These are phyloP conservation scores for Apiotrichum gracile DNA, from an alignment of 1,284 basidiomycete genomes.

Conservation along the genomic window DNA sequence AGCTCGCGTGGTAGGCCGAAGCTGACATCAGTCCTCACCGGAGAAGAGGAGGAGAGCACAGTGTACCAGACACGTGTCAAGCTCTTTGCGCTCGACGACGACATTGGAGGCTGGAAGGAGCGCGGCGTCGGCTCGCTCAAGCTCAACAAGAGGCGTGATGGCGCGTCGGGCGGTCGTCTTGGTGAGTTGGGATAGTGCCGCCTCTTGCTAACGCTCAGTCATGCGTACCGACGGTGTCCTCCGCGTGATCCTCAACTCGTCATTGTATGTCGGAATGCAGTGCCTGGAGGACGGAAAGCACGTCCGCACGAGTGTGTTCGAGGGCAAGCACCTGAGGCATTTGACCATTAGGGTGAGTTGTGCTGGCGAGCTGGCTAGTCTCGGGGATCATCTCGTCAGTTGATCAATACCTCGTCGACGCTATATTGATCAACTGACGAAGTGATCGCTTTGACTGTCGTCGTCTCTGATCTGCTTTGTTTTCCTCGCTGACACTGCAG, in stretches of 20 bases:
- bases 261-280: constrained; percentile 79
- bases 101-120: constrained; percentile 70
- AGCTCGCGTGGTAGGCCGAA: constrained; percentile 27
- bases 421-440: not conserved
- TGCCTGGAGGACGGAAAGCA: constrained; percentile 70
- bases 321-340: constrained; percentile 59
- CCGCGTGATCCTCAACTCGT: constrained; percentile 74
- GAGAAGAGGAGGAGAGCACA: constrained; percentile 87
- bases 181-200: constrained; percentile 48
- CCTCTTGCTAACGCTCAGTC: constrained; percentile 51
- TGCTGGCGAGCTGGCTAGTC: too few relatives aligned
- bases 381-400: too few relatives aligned
- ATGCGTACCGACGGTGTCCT: constrained; percentile 94
- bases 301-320: constrained; percentile 68
- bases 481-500: constrained; percentile 36
- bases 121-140: constrained; percentile 75
- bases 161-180: constrained; percentile 67
- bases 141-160: constrained; percentile 66
- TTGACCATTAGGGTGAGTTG: constrained; percentile 68
- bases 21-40: constrained; percentile 62
- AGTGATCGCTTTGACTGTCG: too few relatives aligned
- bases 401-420: not conserved
- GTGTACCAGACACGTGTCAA: constrained; percentile 79
- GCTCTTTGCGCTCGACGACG: constrained; percentile 65
- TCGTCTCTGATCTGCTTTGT: too few relatives aligned